Conservation (phyloP, 2,329 filamentous ascomycete species). For the Colletotrichum tropicicola region DNA sequence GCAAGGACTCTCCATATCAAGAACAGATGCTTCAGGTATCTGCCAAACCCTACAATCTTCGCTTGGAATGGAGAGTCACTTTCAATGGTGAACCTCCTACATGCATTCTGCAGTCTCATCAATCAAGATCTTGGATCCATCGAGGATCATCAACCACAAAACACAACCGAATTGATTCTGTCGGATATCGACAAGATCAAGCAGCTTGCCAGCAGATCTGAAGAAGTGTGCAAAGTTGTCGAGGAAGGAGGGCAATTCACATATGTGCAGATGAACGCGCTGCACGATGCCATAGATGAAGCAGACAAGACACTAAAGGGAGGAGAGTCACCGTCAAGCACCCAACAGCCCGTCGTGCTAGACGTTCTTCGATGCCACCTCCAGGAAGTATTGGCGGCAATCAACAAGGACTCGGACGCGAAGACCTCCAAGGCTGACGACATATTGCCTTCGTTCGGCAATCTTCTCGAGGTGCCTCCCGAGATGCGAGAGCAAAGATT, state of each 20-base stretch:
- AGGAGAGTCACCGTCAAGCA: conserved; percentile 31
- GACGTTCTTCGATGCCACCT: conserved; percentile 59
- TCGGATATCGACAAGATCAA: neutral
- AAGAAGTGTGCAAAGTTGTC: neutral
- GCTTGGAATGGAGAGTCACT: conserved; percentile 61
- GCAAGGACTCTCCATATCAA: conserved; percentile 44
- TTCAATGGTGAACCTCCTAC: conserved; percentile 51
- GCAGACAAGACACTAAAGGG: conserved; percentile 28
- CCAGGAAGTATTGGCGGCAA: conserved; percentile 55
- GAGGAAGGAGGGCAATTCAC: neutral
- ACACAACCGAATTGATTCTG: conserved; percentile 21
- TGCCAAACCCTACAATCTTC: conserved; percentile 58
- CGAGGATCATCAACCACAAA: neutral
- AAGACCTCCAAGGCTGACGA: neutral
- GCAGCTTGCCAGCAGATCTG: neutral
- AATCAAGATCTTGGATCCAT: conserved; percentile 27
- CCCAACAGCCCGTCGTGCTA: conserved; percentile 43
- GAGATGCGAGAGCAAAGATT: conserved; percentile 19
- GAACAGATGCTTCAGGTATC: conserved; percentile 46
- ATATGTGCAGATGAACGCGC: neutral
- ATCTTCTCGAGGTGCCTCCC: neutral
- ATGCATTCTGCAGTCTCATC: conserved; percentile 45
- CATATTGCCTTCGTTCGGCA: neutral
- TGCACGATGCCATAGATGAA: conserved; percentile 4
- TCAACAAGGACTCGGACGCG: conserved; percentile 44